Percentiles rank a stretch among this genome's conserved stretches.
Conservation (phyloP, 306 rosid genomes). For the Dryas octopetala region DNA sequence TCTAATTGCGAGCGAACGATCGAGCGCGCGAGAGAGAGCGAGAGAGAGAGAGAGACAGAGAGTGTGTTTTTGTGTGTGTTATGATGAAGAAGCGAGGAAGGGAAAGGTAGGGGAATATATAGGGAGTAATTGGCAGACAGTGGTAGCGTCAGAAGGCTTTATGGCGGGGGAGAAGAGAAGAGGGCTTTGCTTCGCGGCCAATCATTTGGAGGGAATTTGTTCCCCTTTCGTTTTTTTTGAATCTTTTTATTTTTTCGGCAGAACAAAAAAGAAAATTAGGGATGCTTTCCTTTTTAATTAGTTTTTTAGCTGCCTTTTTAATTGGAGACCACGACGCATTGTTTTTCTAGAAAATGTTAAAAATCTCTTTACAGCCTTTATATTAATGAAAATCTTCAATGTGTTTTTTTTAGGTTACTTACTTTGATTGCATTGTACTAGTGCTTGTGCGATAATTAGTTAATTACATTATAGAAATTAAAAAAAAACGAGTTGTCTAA, state of each 20-base stretch:
- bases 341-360: too few relatives aligned
- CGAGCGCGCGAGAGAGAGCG: neutral
- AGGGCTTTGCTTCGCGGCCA: constrained; percentile 37
- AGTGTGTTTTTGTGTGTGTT: neutral
- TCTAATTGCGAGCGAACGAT: neutral
- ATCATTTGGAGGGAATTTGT: constrained; percentile 84
- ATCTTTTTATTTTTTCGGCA: neutral
- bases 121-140: constrained; percentile 24
- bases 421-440: too few relatives aligned
- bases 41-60: neutral
- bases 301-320: neutral
- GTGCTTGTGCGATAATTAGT: too few relatives aligned
- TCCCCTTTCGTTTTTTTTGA: constrained; percentile 26
- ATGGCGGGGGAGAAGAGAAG: constrained; percentile 40
- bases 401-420: too few relatives aligned
- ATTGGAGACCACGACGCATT: neutral
- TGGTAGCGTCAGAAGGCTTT: constrained; percentile 28
- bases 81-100: neutral
- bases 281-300: neutral
- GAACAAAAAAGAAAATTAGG: too few relatives aligned
- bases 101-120: constrained; percentile 7
- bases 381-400: too few relatives aligned
- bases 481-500: too few relatives aligned
- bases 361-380: too few relatives aligned
- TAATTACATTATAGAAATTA: too few relatives aligned